Conservation (phyloP, 345 rosid genomes). For the Chamaenerion angustifolium region DNA sequence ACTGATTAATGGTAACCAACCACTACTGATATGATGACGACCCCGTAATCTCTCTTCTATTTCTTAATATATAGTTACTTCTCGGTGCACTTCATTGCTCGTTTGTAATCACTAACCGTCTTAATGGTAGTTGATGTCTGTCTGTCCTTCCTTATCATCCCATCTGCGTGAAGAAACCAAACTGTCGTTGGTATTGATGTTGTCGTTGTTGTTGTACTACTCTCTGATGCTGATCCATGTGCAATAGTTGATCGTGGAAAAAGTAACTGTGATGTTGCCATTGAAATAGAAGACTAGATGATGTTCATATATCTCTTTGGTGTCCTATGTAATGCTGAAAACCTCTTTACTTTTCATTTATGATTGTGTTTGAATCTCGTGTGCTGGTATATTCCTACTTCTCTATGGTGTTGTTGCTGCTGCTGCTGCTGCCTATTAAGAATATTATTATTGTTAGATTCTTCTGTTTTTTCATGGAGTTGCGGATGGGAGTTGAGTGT, state of each 20-base stretch:
- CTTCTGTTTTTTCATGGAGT: no score
- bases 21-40: conserved; percentile 44
- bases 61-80: conserved; percentile 18
- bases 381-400: no score
- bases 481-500: no score
- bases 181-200: background rate
- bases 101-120: conserved; percentile 72
- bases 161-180: conserved; percentile 20
- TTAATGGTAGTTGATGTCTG: conserved; percentile 58
- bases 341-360: no score
- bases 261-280: conserved; percentile 22
- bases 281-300: no score
- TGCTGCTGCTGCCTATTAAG: no score
- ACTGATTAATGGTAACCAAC: conserved; percentile 45
- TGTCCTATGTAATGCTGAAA: no score
- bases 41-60: conserved; percentile 19
- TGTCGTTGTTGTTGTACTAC: conserved; percentile 8
- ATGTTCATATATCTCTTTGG: no score
- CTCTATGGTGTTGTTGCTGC: no score
- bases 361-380: no score
- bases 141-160: conserved; percentile 21
- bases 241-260: conserved; percentile 41
- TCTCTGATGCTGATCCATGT: conserved; percentile 41
- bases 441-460: no score
- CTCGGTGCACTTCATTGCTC: conserved; percentile 7